These are phyloP conservation scores for Aspergillus pseudotamarii DNA, from an alignment of 2,329 filamentous ascomycete species.

Conservation along the genomic window DNA sequence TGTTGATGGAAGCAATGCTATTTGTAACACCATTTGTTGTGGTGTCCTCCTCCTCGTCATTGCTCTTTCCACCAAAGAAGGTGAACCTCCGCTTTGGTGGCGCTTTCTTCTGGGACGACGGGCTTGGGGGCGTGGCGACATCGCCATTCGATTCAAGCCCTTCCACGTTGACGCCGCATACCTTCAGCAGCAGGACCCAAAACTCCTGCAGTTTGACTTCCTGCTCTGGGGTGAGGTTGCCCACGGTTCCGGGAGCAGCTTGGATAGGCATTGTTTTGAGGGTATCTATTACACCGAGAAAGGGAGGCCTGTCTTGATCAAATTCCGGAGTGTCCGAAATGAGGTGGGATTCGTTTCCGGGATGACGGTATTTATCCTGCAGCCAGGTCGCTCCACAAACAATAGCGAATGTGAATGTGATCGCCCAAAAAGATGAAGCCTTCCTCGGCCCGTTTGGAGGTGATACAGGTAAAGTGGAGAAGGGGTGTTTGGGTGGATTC, in stretches of 20 bases:
- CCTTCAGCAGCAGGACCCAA: slow-evolving; percentile 75
- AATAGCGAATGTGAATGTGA: slow-evolving; percentile 36
- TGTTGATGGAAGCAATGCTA: slow-evolving; percentile 38
- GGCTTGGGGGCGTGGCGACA: slow-evolving; percentile 25
- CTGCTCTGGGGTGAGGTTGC: slow-evolving; percentile 86
- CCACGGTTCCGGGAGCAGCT: slow-evolving; percentile 66
- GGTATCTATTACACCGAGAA: slow-evolving; percentile 39
- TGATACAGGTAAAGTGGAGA: slow-evolving; percentile 29
- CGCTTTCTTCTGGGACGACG: slow-evolving; percentile 52
- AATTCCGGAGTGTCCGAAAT: slow-evolving; percentile 16
- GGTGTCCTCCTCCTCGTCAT: slow-evolving; percentile 39
- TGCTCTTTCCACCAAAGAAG: slow-evolving; percentile 67
- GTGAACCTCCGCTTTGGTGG: slow-evolving; percentile 73
- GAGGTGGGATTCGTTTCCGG: slow-evolving; percentile 15
- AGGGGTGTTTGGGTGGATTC: slow-evolving; percentile 26
- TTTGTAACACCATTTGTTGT: slow-evolving; percentile 44
- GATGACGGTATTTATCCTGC: slow-evolving; percentile 33
- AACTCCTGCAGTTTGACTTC: slow-evolving; percentile 85
- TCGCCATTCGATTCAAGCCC: slow-evolving; percentile 26
- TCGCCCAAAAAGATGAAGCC: slow-evolving; percentile 42
- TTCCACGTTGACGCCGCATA: slow-evolving; percentile 65
- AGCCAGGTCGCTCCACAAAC: slow-evolving; percentile 40
- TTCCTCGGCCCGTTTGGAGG: slow-evolving; percentile 31
- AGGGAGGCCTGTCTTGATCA: slow-evolving; percentile 24
- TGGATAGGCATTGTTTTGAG: slow-evolving; percentile 39